Conservation (phyloP, 805 yeast species). For the Debaryomyces castellii region DNA sequence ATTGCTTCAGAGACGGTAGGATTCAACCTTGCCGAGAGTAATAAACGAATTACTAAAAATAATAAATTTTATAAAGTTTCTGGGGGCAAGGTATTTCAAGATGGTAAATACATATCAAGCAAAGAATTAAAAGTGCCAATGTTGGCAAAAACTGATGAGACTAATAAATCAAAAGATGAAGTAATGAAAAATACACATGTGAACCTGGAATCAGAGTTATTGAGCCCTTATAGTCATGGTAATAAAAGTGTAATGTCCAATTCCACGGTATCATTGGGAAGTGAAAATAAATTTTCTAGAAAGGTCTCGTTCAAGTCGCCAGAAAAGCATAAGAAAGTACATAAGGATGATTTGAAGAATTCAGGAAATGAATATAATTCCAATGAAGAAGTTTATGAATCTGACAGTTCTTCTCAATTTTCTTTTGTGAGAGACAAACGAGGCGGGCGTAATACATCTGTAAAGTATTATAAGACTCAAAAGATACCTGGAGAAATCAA, state of each 20-base stretch:
- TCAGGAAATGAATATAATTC: not conserved
- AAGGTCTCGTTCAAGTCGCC: not conserved
- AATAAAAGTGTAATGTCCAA: not conserved
- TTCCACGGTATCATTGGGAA: not conserved
- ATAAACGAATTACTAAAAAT: not conserved
- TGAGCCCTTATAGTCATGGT: not conserved
- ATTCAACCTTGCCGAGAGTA: too few species aligned
- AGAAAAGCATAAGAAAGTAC: not conserved
- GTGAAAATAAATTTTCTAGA: not conserved
- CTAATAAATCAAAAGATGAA: not conserved
- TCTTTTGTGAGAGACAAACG: constrained; percentile 39
- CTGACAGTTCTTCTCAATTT: constrained; percentile 36
- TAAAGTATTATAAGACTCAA: constrained; percentile 39
- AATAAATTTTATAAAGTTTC: not conserved
- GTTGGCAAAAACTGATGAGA: not conserved
- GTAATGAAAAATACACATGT: not conserved
- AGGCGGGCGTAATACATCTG: constrained; percentile 45
- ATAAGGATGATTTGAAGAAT: not conserved
- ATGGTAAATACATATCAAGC: not conserved
- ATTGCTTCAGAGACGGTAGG: not conserved
- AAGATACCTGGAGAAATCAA: constrained; percentile 8
- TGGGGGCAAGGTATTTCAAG: not conserved
- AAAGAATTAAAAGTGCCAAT: not conserved
- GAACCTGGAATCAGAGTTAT: not conserved
- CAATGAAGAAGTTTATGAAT: constrained; percentile 10